A percentile compares a stretch with the other conserved stretches of the same genome.
Conservation (phyloP, 805 yeast species). For the Zygosaccharomyces bailii region DNA sequence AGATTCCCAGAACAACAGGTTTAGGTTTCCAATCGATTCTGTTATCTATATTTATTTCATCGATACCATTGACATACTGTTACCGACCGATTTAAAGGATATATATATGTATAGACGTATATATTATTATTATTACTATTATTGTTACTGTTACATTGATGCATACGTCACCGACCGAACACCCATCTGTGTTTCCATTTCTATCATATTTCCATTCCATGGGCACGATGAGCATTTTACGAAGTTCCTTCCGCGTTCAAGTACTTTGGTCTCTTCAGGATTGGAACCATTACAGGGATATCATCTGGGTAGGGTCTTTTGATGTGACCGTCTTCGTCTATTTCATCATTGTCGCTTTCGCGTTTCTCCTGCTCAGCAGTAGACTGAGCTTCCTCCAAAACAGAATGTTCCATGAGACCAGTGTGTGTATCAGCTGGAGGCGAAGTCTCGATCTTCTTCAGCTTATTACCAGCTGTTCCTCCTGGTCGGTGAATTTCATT, state of each 20-base stretch:
- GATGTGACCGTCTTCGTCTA: constrained; percentile 12
- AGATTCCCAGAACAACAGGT: constrained; percentile 40
- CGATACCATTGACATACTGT: background rate
- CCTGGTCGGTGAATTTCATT: constrained; percentile 19
- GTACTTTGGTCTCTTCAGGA: constrained; percentile 12
- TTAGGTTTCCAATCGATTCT: constrained; percentile 5
- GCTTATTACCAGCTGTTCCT: background rate
- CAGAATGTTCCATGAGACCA: background rate
- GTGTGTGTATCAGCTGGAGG: background rate
- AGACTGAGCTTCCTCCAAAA: background rate
- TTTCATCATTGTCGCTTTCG: constrained; percentile 4
- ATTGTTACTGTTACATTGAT: background rate
- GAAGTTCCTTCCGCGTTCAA: constrained; percentile 8
- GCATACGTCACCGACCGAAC: background rate
- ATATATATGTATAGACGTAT: constrained; percentile 7
- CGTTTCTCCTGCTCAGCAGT: background rate
- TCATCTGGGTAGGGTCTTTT: constrained; percentile 18
- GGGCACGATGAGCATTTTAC: background rate
- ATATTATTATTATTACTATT: background rate
- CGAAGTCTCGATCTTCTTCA: background rate
- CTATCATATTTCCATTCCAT: constrained; percentile 3
- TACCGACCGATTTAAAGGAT: constrained; percentile 1
- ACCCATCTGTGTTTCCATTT: background rate
- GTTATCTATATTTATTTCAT: background rate
- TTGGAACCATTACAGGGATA: constrained; percentile 13